Conservation (phyloP, 2,329 filamentous ascomycete species). For the Decorospora gaudefroyi region DNA sequence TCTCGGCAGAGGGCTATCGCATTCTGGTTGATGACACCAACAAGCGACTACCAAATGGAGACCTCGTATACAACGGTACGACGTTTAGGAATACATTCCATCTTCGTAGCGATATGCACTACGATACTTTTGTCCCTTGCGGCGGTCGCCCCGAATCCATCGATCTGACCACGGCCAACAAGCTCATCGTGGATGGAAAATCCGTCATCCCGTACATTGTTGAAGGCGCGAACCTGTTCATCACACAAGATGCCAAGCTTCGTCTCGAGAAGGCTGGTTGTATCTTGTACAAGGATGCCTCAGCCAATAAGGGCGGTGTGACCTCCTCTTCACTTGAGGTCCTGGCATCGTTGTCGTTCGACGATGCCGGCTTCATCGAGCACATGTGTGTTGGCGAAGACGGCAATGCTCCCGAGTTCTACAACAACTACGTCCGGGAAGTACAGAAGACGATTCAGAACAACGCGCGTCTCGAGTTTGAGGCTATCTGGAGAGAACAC, state of each 20-base stretch:
- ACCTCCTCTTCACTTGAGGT: conserved; percentile 97
- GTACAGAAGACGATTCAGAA: conserved; percentile 90
- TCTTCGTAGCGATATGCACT: conserved; percentile 72
- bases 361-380: conserved; percentile 82
- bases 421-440: conserved; percentile 87
- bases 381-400: conserved; percentile 89
- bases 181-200: conserved; percentile 90
- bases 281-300: conserved; percentile 95
- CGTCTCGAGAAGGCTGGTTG: conserved; percentile 94
- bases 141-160: conserved; percentile 97
- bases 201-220: conserved; percentile 89
- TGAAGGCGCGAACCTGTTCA: conserved; percentile 97
- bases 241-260: conserved; percentile 96
- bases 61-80: conserved; percentile 87
- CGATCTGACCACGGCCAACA: conserved; percentile 83
- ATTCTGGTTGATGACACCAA: conserved; percentile 91
- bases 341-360: conserved; percentile 89
- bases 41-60: conserved; percentile 82
- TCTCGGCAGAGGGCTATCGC: conserved; percentile 86
- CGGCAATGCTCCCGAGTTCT: conserved; percentile 84
- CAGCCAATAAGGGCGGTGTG: conserved; percentile 97
- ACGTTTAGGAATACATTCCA: conserved; percentile 98
- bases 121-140: conserved; percentile 92
- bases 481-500: conserved; percentile 96
- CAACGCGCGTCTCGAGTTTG: conserved; percentile 92